Base-by-base conservation (phyloP, 2,329 filamentous ascomycete genomes). In the Neopestalotiopsis sp. region DNA sequence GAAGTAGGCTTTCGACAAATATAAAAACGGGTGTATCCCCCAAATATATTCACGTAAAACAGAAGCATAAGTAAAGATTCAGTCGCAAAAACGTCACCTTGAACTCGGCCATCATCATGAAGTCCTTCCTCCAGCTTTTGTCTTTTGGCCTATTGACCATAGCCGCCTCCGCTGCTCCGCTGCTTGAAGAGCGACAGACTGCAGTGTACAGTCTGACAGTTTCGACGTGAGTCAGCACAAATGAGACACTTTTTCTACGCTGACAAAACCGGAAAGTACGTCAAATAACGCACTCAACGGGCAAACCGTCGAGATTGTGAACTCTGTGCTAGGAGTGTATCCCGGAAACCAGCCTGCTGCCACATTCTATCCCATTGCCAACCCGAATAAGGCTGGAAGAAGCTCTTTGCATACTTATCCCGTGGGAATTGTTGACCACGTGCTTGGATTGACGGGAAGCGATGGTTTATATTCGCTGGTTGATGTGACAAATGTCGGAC, bases 391-490 rank as follows among this genome's bases (percentile, higher is more conserved):
- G 62, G 71, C 72, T 40, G 74, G 76, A 61, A 73, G 73, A 66
- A 75, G 71, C 57, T 76, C 81, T 71, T 78, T 83, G 61, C 81
- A 81, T 77, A 79, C 75, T 9, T 81, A 76, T 67, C 81, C 81
- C 17, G 69, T 78, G 49, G 77, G 78, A 73, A 76, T 77, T 58
- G 74, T 79, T 56, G 79, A 81, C 74, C 77, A 79, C 69, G 76
- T 76, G 3, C 76, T 84, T 45, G 81, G 76, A 24, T 76, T 83
- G 38, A 70, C 79, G n/a, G 81, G 81, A 62, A 66, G 69, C 5
- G 71, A 77, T 49, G 77, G 75, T 57, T 72, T 82, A 58, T 73
- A 77, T 71, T 73, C 74, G 62, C 73, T 83, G 13, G 71, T 75
- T 28, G 77, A 80, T 70, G 75, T 82, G 67, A 71, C 71, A 24